Conservation (phyloP, 2,329 filamentous ascomycete species). For the Fusarium ambrosium region DNA sequence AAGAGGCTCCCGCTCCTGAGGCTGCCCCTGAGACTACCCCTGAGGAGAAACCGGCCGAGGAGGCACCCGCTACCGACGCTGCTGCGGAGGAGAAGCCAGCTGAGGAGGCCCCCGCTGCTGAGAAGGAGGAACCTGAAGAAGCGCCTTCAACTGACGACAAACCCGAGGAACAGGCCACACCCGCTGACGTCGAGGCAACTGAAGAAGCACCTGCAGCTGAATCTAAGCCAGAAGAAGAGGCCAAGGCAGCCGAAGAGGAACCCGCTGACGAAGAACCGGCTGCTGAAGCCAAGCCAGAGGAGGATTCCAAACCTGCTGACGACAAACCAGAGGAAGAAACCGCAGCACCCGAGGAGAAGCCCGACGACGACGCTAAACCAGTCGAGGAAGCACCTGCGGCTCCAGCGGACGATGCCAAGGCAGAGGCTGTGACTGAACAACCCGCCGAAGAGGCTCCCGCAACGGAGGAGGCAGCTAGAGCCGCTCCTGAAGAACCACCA, state of each 20-base stretch:
- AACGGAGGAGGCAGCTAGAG: constrained; percentile 11
- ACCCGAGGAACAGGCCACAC: constrained; percentile 22
- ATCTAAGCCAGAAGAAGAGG: constrained; percentile 10
- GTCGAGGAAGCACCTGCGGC: constrained; percentile 13
- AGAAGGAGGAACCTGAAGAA: constrained; percentile 26
- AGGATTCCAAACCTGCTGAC: constrained; percentile 28
- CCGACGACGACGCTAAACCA: constrained; percentile 2
- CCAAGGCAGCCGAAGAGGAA: constrained; percentile 21
- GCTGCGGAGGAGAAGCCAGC: constrained; percentile 16
- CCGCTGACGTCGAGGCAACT: not conserved
- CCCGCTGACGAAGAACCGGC: constrained; percentile 23
- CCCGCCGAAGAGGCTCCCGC: constrained; percentile 4
- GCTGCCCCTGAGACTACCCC: not conserved
- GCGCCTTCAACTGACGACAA: constrained; percentile 28
- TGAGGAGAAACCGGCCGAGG: constrained; percentile 14
- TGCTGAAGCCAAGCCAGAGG: constrained; percentile 20
- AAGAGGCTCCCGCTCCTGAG: not conserved
- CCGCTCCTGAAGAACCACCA: constrained; percentile 18
- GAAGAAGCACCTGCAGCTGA: not conserved
- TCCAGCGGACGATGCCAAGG: constrained; percentile 18
- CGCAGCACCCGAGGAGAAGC: constrained; percentile 4
- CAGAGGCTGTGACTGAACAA: constrained; percentile 9
- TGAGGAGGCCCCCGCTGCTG: constrained; percentile 6
- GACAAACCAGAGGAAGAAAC: constrained; percentile 27
- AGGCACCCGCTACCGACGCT: not conserved